Evolutionary conservation across 2,329 filamentous ascomycete genomes (phyloP), one percentile per base, ranked within the genome.

Genomic region (Hypoxylon sp.): DNA sequence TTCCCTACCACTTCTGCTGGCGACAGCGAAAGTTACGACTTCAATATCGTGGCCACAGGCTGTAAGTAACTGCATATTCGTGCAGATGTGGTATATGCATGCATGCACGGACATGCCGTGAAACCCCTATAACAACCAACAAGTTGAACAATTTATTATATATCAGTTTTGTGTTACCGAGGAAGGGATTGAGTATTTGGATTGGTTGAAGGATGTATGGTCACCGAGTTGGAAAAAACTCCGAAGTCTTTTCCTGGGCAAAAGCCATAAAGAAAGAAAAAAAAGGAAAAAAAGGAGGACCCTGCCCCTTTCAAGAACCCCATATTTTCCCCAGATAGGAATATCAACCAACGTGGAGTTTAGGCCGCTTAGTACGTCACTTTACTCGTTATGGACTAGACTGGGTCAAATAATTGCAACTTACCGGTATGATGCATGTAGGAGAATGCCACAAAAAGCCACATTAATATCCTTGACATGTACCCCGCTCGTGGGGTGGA

Each of bases 321-420:
- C 31, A 43, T 25, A 34, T 17, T 43, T 57, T 54, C 45, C 49
- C 49, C 40, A 36, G 41, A 45, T 47, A 53, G 37, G 50, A 36
- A 44, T 47, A 5, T 20, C 12, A 32, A 19, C 41, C 30, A 19
- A 29, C 23, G 32, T 41, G 8, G 34, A 23, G 16, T 17, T 40
- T 15, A 17, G 12, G 17, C 43, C 49, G 35, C 42, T 21, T 25
- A 13, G 16, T 11, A 5, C 34, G 7, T 2, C 7, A 36, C 25
- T 30, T 52, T 49, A 26, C 51, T 37, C 12, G 17, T 42, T 38
- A 3, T 9, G 16, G 42, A 7, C 30, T 43, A 47, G 11, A 11
- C 37, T 29, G n/a, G n/a, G n/a, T n/a, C n/a, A n/a, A n/a, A n/a
- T n/a, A n/a, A n/a, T n/a, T n/a, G n/a, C n/a, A n/a, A n/a, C n/a